Percentiles rank a stretch among this genome's conserved stretches.
phyloP scores from a whole-genome alignment of 805 yeast genomes.

The Kluyveromyces nonfermentans region DNA sequence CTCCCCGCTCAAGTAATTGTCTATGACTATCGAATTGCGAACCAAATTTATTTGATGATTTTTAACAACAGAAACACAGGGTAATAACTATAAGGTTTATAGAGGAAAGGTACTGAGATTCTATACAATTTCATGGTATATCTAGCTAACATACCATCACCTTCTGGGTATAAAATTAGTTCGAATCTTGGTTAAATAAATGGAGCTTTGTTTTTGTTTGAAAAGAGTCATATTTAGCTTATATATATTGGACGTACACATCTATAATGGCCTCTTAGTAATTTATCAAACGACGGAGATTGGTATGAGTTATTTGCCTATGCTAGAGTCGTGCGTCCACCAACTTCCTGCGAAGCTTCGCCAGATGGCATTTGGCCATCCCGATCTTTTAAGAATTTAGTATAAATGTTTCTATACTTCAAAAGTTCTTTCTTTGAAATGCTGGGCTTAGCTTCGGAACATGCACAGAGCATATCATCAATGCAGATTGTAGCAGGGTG shows the following conservation, averaged over 20 bases:
- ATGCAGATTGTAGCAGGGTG: constrained; percentile 38
- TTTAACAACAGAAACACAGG: background rate
- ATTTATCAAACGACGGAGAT: no score
- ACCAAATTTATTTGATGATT: background rate
- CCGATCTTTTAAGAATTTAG: constrained; percentile 63
- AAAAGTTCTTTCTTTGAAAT: constrained; percentile 63
- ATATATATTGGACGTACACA: no score
- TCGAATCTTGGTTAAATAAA: no score
- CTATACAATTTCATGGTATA: no score
- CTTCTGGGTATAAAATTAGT: no score
- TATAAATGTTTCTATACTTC: constrained; percentile 56
- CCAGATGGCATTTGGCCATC: constrained; percentile 89
- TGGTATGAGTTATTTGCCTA: constrained; percentile 22
- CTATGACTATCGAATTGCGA: background rate
- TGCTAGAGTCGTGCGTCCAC: constrained; percentile 79
- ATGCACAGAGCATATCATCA: constrained; percentile 50
- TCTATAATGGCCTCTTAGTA: no score
- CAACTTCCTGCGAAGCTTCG: constrained; percentile 65
- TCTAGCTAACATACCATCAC: no score
- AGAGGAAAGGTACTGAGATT: no score
- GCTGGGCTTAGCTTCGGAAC: constrained; percentile 78
- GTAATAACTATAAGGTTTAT: background rate
- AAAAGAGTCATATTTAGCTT: no score
- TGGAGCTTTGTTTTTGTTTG: no score
- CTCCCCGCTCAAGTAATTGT: no score